These are phyloP conservation scores for Bretschneidera sinensis DNA, from an alignment of 345 rosid genomes.

Conservation along the genomic window DNA sequence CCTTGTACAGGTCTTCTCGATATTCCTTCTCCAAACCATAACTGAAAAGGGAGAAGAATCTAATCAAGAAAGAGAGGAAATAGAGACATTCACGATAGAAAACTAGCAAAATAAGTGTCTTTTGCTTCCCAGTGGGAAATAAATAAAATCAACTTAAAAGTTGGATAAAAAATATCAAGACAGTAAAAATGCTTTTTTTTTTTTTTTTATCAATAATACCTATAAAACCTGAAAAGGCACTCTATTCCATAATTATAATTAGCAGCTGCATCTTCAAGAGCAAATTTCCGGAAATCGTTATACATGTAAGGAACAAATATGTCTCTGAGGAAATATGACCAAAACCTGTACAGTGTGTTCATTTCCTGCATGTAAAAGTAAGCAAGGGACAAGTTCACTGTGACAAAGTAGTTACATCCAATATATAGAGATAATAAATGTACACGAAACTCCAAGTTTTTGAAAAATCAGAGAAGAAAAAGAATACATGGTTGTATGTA, in stretches of 20 bases:
- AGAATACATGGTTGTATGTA: neutral
- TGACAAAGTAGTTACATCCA: neutral
- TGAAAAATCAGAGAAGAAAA: neutral
- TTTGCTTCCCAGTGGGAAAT: neutral
- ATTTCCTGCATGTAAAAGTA: constrained; percentile 66
- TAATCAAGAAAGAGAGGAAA: neutral
- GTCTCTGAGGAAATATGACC: constrained; percentile 93
- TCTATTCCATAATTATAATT: constrained; percentile 83
- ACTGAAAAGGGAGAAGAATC: constrained; percentile 34
- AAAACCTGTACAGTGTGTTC: constrained; percentile 88
- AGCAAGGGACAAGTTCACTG: neutral
- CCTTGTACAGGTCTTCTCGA: constrained; percentile 67
- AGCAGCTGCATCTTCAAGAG: constrained; percentile 82
- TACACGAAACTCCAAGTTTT: neutral
- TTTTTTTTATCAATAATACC: too few species aligned
- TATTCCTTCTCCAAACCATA: constrained; percentile 91
- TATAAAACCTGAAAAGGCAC: constrained; percentile 96
- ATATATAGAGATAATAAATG: neutral
- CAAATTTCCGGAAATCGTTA: constrained; percentile 75
- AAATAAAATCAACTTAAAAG: constrained; percentile 3
- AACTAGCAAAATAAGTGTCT: neutral
- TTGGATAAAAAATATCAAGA: neutral
- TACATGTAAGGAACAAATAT: constrained; percentile 74
- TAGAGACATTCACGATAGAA: neutral
- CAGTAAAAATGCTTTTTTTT: too few species aligned